A percentile compares a stretch with the other conserved stretches of the same genome.
These are phyloP conservation scores for Coemansia sp. DNA, from an alignment of 192 early-diverging fungal species.

Conservation along the genomic window DNA sequence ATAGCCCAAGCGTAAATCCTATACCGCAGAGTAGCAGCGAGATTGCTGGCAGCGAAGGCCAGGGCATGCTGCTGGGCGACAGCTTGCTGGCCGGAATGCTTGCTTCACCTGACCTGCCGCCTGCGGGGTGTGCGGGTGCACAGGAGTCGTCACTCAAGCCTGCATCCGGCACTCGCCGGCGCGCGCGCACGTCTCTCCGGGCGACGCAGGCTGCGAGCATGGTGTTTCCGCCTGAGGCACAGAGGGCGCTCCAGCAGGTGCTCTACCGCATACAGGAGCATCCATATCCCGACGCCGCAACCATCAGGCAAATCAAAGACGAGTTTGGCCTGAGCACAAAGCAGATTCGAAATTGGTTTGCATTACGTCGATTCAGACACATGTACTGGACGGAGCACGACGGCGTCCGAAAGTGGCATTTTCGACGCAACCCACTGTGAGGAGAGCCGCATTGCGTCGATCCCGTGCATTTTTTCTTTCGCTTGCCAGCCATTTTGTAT, in stretches of 20 bases:
- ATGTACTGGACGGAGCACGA: constrained; percentile 14
- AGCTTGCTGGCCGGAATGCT: too few species aligned
- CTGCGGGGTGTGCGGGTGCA: not conserved
- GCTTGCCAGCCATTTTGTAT: constrained; percentile 4
- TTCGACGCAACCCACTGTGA: constrained; percentile 11
- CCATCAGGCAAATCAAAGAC: constrained; percentile 9
- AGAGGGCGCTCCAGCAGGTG: constrained; percentile 15
- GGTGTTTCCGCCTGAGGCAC: constrained; percentile 20
- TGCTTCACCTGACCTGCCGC: not conserved
- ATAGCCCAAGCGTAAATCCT: constrained; percentile 5
- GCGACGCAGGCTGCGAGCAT: not conserved
- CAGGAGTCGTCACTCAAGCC: not conserved
- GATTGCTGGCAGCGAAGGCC: not conserved
- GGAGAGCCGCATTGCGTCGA: not conserved
- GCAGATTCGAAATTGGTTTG: constrained; percentile 48
- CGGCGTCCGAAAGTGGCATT: constrained; percentile 20
- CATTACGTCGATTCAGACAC: constrained; percentile 27
- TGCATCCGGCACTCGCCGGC: not conserved
- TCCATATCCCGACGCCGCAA: constrained; percentile 19
- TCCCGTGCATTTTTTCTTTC: constrained; percentile 1
- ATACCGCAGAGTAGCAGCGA: not conserved
- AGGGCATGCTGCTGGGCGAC: not conserved
- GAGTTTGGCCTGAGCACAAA: constrained; percentile 17
- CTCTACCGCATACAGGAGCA: constrained; percentile 20
- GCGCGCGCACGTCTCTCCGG: not conserved